Percentiles rank a stretch among this genome's conserved stretches.
phyloP scores from a whole-genome alignment of 1,284 basidiomycete genomes.

The Pascua sp. region DNA sequence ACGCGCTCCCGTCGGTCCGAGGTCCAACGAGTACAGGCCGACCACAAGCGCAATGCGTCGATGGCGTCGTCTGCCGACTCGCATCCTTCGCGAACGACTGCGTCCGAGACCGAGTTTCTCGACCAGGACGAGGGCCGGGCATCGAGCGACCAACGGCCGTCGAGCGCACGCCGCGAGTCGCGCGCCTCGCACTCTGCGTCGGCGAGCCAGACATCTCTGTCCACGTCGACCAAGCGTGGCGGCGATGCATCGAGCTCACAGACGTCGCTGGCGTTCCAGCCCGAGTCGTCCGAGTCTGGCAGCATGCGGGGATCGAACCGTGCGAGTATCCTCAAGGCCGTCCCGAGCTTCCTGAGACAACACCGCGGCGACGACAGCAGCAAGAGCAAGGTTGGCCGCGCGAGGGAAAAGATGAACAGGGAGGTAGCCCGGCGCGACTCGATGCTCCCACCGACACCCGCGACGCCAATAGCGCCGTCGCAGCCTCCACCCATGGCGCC shows the following conservation, averaged over 20 bases:
- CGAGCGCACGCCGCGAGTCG: constrained; percentile 5
- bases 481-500: constrained; percentile 8
- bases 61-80: constrained; percentile 6
- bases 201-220: constrained; percentile 24
- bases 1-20: not conserved
- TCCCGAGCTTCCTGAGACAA: constrained; percentile 28
- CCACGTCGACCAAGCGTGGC: constrained; percentile 9
- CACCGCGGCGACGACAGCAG: not conserved
- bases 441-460: not conserved
- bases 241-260: constrained; percentile 32
- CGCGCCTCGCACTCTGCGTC: constrained; percentile 19
- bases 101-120: constrained; percentile 41
- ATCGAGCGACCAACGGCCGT: not conserved
- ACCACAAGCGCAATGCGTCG: constrained; percentile 9
- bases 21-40: not conserved
- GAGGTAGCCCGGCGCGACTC: constrained; percentile 1
- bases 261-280: constrained; percentile 36
- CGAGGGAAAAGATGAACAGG: constrained; percentile 1
- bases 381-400: not conserved
- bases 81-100: constrained; percentile 11
- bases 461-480: constrained; percentile 4
- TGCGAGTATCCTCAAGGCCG: constrained; percentile 35
- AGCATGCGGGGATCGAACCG: constrained; percentile 35
- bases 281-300: constrained; percentile 26
- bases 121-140: constrained; percentile 27